Evolutionary conservation across 2,329 filamentous ascomycete species (phyloP).

Genomic region (Claviceps pazoutovae): DNA sequence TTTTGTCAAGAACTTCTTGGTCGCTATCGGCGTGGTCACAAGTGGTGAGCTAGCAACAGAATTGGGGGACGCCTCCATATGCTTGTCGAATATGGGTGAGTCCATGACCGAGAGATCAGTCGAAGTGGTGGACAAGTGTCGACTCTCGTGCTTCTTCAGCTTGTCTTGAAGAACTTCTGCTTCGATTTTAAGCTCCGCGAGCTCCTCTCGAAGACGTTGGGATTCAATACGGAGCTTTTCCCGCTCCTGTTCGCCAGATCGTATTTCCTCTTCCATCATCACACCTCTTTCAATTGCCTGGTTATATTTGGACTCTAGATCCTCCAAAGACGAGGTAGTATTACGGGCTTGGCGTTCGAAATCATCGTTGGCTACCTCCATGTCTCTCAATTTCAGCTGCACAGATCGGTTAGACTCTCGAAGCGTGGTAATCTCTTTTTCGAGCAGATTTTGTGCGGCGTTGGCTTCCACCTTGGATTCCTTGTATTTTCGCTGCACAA

Average conservation of each 20-base stretch:
- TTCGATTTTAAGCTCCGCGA: constrained; percentile 88
- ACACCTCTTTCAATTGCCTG: constrained; percentile 83
- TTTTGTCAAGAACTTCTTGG: constrained; percentile 47
- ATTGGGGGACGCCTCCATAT: constrained; percentile 58
- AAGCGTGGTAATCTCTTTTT: constrained; percentile 90
- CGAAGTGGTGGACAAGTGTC: constrained; percentile 44
- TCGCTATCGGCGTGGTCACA: constrained; percentile 67
- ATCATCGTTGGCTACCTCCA: constrained; percentile 96
- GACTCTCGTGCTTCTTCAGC: constrained; percentile 55
- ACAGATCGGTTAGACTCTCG: constrained; percentile 72
- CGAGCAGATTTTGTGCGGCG: constrained; percentile 67
- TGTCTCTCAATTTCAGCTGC: constrained; percentile 76
- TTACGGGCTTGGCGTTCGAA: constrained; percentile 93
- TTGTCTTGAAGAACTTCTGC: constrained; percentile 91
- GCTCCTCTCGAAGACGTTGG: constrained; percentile 78
- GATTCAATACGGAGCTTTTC: constrained; percentile 80
- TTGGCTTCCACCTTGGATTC: constrained; percentile 84
- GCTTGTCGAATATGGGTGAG: constrained; percentile 59
- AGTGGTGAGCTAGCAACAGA: constrained; percentile 88
- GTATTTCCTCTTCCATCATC: constrained; percentile 91
- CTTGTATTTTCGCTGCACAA: constrained; percentile 73
- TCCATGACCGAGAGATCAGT: constrained; percentile 50
- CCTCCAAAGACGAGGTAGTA: constrained; percentile 88
- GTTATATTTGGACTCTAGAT: constrained; percentile 95
- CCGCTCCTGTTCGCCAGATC: constrained; percentile 78